These are phyloP conservation scores for Intubia oerlemansii DNA, from an alignment of 2,329 filamentous ascomycete species.

Conservation along the genomic window DNA sequence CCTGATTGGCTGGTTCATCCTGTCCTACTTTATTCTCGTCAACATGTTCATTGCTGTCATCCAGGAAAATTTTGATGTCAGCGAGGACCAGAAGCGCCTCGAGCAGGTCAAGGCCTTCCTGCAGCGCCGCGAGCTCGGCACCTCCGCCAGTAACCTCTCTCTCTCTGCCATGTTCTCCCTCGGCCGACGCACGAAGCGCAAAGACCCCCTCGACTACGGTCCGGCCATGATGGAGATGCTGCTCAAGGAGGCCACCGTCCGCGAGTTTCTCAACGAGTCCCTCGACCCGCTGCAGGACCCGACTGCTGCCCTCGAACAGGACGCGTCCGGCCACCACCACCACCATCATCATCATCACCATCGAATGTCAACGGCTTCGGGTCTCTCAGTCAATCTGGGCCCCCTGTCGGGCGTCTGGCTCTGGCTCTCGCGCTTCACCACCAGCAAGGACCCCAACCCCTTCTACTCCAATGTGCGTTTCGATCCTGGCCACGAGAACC, in stretches of 20 bases:
- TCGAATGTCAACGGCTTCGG: no score
- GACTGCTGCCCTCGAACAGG: conserved; percentile 13
- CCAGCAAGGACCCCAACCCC: conserved; percentile 63
- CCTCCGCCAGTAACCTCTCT: conserved; percentile 51
- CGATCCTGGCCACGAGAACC: conserved; percentile 50
- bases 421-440: neutral
- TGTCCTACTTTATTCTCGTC: conserved; percentile 84
- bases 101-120: conserved; percentile 93
- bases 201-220: conserved; percentile 80
- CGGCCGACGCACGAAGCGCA: conserved; percentile 34
- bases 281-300: conserved; percentile 21
- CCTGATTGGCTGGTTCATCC: conserved; percentile 85
- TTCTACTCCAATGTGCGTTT: conserved; percentile 67
- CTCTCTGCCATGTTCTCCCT: conserved; percentile 50
- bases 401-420: conserved; percentile 11
- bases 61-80: conserved; percentile 97
- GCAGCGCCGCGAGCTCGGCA: conserved; percentile 69
- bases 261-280: conserved; percentile 75
- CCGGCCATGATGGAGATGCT: conserved; percentile 89
- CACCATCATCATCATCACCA: no score
- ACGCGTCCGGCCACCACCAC: no score
- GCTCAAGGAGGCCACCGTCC: conserved; percentile 84
- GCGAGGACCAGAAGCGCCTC: conserved; percentile 90
- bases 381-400: conserved; percentile 10
- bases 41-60: conserved; percentile 99